Conservation (phyloP, 345 rosid species). For the Salix purpurea region DNA sequence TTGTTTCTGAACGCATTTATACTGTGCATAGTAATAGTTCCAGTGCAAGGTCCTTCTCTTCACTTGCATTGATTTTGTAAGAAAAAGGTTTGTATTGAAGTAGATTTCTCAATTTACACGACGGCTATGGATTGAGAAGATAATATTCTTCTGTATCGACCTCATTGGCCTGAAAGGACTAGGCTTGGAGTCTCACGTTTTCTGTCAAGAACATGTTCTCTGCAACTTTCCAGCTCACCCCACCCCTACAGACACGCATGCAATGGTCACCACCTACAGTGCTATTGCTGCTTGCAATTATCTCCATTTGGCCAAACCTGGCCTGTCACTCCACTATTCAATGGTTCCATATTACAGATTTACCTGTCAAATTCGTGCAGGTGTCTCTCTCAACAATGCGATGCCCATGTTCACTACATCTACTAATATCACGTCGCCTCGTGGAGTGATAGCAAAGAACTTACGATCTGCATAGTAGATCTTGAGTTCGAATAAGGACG, state of each 20-base stretch:
- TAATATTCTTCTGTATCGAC: not conserved
- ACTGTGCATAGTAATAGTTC: not conserved
- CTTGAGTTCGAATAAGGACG: accelerated
- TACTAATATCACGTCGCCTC: not conserved
- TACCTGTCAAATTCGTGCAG: not conserved
- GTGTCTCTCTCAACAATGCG: not conserved
- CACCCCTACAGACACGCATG: not conserved
- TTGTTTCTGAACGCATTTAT: not conserved
- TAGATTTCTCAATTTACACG: not conserved
- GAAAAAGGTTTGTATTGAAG: not conserved
- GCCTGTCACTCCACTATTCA: not conserved
- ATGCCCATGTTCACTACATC: not conserved
- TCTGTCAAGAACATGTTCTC: not conserved
- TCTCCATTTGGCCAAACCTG: not conserved
- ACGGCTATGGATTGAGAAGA: not conserved
- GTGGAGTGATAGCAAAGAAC: too few relatives aligned
- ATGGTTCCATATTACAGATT: not conserved
- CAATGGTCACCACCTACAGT: not conserved
- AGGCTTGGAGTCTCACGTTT: not conserved
- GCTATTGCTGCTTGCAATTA: not conserved
- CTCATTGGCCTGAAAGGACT: not conserved
- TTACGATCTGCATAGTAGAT: too few relatives aligned
- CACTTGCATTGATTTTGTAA: not conserved
- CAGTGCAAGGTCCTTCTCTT: not conserved
- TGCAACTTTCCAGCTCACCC: not conserved